Conservation (phyloP, 139 green algal genomes). For the Chlorella sp. region DNA sequence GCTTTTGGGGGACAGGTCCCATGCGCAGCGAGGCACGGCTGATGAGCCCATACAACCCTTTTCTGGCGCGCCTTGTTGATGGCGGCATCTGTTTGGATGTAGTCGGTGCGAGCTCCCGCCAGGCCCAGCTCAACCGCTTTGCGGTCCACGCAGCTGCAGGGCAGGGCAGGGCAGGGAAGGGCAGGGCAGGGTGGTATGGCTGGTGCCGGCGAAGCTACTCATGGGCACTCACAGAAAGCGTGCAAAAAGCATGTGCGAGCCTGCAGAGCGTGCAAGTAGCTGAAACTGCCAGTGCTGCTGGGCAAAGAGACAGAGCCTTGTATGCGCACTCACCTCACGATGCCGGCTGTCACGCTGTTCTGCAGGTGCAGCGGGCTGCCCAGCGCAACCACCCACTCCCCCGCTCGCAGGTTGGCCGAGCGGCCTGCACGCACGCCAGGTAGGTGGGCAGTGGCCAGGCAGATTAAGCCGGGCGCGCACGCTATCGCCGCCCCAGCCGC, state of each 20-base stretch:
- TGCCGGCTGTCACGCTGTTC: constrained; percentile 76
- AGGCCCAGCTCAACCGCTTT: constrained; percentile 79
- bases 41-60: no score
- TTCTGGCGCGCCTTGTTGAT: constrained; percentile 50
- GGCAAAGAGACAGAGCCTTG: no score
- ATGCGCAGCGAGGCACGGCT: no score
- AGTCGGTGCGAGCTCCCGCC: constrained; percentile 60
- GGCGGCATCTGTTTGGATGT: constrained; percentile 77
- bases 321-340: constrained; percentile 17
- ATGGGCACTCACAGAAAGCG: neutral
- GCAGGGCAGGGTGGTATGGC: neutral
- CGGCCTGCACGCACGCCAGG: neutral
- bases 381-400: constrained; percentile 84
- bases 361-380: constrained; percentile 77
- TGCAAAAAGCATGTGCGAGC: no score
- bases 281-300: no score
- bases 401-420: constrained; percentile 57
- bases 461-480: no score
- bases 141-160: constrained; percentile 66
- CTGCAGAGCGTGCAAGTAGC: no score
- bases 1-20: no score
- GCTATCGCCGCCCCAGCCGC: no score
- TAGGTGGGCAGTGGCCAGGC: neutral
- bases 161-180: neutral
- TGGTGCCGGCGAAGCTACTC: neutral